These are phyloP conservation scores for Geranium brycei DNA, from an alignment of 345 rosid genomes.

Conservation along the genomic window DNA sequence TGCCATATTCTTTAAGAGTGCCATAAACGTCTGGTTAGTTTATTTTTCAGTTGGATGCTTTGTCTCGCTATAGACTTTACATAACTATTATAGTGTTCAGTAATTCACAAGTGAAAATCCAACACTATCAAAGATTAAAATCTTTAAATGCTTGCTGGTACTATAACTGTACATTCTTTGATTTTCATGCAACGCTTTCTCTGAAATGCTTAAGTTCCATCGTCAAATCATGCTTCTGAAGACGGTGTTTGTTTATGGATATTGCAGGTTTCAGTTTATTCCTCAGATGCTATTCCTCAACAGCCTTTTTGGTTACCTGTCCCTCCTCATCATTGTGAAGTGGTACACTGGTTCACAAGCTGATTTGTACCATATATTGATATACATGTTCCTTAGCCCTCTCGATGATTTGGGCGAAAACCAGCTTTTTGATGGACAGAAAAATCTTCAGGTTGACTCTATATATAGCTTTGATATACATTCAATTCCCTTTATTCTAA, in stretches of 20 bases:
- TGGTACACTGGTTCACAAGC: slow-evolving; percentile 93
- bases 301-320: slow-evolving; percentile 84
- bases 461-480: neutral
- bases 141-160: no score
- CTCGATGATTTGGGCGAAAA: slow-evolving; percentile 86
- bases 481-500: slow-evolving; percentile 5
- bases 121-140: no score
- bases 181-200: no score
- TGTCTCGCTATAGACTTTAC: no score
- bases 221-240: no score
- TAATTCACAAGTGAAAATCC: no score
- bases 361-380: slow-evolving; percentile 81
- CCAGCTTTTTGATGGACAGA: slow-evolving; percentile 71
- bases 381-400: slow-evolving; percentile 96
- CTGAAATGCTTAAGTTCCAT: no score
- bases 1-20: slow-evolving; percentile 54
- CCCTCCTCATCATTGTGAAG: slow-evolving; percentile 66
- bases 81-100: no score
- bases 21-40: neutral
- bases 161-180: no score
- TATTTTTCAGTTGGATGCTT: no score
- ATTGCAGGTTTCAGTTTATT: slow-evolving; percentile 81
- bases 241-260: no score
- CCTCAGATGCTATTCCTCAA: slow-evolving; percentile 91
- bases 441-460: slow-evolving; percentile 49